Percentiles rank a stretch among this genome's conserved stretches.
phyloP scores from a whole-genome alignment of 495 filamentous ascomycete species.

The Pyrenula massariospora region DNA sequence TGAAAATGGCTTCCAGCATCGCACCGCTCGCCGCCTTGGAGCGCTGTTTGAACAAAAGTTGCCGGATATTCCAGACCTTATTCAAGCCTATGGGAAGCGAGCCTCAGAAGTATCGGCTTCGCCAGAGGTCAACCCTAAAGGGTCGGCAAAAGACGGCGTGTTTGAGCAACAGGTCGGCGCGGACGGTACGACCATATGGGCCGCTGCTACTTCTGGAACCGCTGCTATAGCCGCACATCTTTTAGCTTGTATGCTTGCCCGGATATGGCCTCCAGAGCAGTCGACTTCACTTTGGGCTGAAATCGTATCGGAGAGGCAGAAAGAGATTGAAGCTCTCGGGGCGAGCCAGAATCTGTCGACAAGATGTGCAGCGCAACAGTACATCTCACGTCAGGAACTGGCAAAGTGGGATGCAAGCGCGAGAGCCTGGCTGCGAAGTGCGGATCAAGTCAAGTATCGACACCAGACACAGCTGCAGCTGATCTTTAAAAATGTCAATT shows the following conservation, averaged over 20 bases:
- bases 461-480: neutral
- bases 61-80: slow-evolving; percentile 19
- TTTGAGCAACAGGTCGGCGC: slow-evolving; percentile 9
- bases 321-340: neutral
- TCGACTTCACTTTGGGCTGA: slow-evolving; percentile 22
- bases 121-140: slow-evolving; percentile 6
- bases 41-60: slow-evolving; percentile 15
- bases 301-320: slow-evolving; percentile 2
- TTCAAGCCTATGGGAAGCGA: slow-evolving; percentile 23
- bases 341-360: neutral
- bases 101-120: slow-evolving; percentile 19
- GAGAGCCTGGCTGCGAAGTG: neutral
- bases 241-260: slow-evolving; percentile 26
- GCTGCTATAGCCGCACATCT: slow-evolving; percentile 20
- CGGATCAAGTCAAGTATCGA: neutral
- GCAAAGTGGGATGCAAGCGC: neutral
- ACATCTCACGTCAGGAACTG: neutral
- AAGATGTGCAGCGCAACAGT: neutral
- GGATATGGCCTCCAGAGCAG: slow-evolving; percentile 14
- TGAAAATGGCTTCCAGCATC: slow-evolving; percentile 13
- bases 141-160: slow-evolving; percentile 1
- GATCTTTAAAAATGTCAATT: neutral
- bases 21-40: slow-evolving; percentile 16
- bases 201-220: slow-evolving; percentile 24
- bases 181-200: slow-evolving; percentile 26